Evolutionary conservation across 2,329 filamentous ascomycete genomes (phyloP), one percentile per base, ranked within the genome.

Genomic region (Ophiognomonia clavigignenti-juglandacearum): DNA sequence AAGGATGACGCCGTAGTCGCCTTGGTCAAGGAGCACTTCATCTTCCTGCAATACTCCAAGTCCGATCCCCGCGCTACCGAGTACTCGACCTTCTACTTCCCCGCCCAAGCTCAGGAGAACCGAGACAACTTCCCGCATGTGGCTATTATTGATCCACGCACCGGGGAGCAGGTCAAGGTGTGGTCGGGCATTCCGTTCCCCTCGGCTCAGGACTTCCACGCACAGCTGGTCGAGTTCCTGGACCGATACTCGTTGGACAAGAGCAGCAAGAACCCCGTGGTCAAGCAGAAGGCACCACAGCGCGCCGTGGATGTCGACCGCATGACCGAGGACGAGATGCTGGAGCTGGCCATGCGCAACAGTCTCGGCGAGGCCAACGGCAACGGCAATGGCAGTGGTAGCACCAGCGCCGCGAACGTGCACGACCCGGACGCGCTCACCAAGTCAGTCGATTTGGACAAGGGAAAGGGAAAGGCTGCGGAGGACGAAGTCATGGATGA

Each of bases 301-400:
- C 52, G 53, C 61, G 74, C 80, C 43, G 75, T 87, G 45, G 88
- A 92, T 54, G 80, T 96, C 2, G 86, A 86, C 49, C 82, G 86
- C 32, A 92, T 98, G 85, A 96, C 89, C 0, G 93, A 98, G 62
- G 91, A 97, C 41, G 91, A 98, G 69, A 95, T 96, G 90, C 72
- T 98, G 56, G 86, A 96, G 65, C 83, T 96, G 78, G 93, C 93
- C 0, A 66, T 98, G 61, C 83, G 91, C 63, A 93, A 95, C 68
- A 96, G 91, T 61, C 70, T 97, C 38, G 31, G 31, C 9, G 83
- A 82, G 13, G 78, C 75, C 2, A 62, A 59, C n/a, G 51, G 51
- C 26, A 62, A 59, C 18, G 51, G 51, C 26, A 70, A 68, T 29
- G 67, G 64, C 16, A 66, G 60, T 27, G 67, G 64, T n/a, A 66